phyloP scores from a whole-genome alignment of 768 basidiomycete genomes.

The Lactifluus subvellereus region DNA sequence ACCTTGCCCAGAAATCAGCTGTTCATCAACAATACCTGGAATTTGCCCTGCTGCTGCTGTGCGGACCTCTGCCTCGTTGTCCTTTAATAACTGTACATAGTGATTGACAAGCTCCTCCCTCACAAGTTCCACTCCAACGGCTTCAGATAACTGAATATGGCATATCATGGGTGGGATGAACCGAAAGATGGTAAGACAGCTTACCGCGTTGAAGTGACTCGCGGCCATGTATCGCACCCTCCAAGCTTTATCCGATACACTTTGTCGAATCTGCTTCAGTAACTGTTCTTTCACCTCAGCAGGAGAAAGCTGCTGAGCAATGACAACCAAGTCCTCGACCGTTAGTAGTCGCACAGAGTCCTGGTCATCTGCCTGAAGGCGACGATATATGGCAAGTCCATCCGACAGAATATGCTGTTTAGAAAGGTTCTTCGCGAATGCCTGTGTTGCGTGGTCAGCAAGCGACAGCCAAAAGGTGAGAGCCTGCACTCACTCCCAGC shows the following conservation, averaged over 20 bases:
- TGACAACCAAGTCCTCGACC: constrained; percentile 90
- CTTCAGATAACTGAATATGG: constrained; percentile 68
- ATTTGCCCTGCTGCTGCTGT: constrained; percentile 96
- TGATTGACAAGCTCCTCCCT: constrained; percentile 91
- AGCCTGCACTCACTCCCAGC: constrained; percentile 69
- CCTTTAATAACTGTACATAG: constrained; percentile 90
- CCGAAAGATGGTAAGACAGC: constrained; percentile 20
- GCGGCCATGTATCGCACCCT: constrained; percentile 98
- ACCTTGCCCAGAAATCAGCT: constrained; percentile 13
- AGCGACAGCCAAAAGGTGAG: background rate
- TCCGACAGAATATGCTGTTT: constrained; percentile 80
- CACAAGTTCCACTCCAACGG: constrained; percentile 84
- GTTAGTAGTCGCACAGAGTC: constrained; percentile 95
- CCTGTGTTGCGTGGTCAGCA: constrained; percentile 38
- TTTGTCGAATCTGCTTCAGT: constrained; percentile 79
- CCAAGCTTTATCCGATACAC: constrained; percentile 96
- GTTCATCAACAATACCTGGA: constrained; percentile 55
- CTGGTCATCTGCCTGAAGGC: constrained; percentile 93
- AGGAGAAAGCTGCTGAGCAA: constrained; percentile 77
- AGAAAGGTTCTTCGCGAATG: constrained; percentile 71
- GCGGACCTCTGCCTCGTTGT: constrained; percentile 97
- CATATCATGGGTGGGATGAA: constrained; percentile 6
- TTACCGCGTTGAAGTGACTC: constrained; percentile 90
- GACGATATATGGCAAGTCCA: constrained; percentile 86
- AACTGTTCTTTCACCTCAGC: constrained; percentile 90